These are phyloP conservation scores for Psilocybe subaeruginosa DNA, from an alignment of 768 basidiomycete species.

Conservation along the genomic window DNA sequence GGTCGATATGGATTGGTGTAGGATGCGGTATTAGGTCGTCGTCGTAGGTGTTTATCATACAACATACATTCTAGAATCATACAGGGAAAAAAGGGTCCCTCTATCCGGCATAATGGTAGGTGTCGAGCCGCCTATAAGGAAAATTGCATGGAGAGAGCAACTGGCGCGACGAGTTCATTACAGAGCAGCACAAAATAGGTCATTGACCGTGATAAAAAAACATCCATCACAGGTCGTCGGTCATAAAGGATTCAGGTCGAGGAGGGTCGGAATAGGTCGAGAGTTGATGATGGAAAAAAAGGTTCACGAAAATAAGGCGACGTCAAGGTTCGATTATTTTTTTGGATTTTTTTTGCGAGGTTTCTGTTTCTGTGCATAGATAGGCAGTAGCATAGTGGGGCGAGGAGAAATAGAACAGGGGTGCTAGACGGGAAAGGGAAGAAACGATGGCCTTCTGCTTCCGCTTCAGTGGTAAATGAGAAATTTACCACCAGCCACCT, in stretches of 20 bases:
- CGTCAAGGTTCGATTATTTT: slow-evolving; percentile 26
- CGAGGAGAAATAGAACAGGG: slow-evolving; percentile 11
- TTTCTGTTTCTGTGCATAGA: slow-evolving; percentile 33
- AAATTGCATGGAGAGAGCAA: slow-evolving; percentile 18
- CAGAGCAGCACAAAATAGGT: slow-evolving; percentile 24
- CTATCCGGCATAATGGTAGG: slow-evolving; percentile 18
- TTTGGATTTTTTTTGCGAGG: slow-evolving; percentile 25
- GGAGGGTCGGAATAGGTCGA: slow-evolving; percentile 12
- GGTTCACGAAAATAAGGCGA: slow-evolving; percentile 8
- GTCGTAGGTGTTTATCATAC: slow-evolving; percentile 24
- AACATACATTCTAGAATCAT: slow-evolving; percentile 29
- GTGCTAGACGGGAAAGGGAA: slow-evolving; percentile 14
- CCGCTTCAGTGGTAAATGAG: slow-evolving; percentile 5
- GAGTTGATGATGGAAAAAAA: slow-evolving; percentile 18
- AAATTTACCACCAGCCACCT: slow-evolving; percentile 47
- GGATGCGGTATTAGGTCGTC: slow-evolving; percentile 18
- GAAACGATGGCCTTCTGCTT: slow-evolving; percentile 17
- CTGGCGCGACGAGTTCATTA: slow-evolving; percentile 15
- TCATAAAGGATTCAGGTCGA: slow-evolving; percentile 24
- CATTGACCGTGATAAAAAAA: slow-evolving; percentile 10
- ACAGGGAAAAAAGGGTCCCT: slow-evolving; percentile 21
- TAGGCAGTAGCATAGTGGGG: slow-evolving; percentile 9
- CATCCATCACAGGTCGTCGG: slow-evolving; percentile 12
- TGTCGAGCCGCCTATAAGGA: not conserved
- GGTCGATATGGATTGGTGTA: slow-evolving; percentile 4